phyloP scores from a whole-genome alignment of 1,284 basidiomycete species.

The Rhizoctonia solani region DNA sequence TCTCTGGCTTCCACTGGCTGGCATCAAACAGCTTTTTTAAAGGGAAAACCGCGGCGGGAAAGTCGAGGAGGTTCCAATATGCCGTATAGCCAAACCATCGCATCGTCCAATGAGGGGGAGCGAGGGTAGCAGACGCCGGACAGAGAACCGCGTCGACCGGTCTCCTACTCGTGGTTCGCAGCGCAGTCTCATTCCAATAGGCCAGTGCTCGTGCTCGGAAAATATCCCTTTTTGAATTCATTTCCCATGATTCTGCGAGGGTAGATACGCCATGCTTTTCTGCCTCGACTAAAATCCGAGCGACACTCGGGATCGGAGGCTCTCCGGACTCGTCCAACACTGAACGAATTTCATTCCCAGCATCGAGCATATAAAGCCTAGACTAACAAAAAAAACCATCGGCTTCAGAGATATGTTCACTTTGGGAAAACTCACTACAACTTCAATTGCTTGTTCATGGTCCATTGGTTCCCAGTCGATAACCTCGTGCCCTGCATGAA shows the following conservation, averaged over 20 bases:
- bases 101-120: conserved; percentile 56
- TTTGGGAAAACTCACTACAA: conserved; percentile 50
- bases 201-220: conserved; percentile 52
- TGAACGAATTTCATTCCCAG: conserved; percentile 53
- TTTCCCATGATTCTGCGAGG: conserved; percentile 50
- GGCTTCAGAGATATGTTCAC: conserved; percentile 22
- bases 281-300: conserved; percentile 55
- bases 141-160: conserved; percentile 60
- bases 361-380: conserved; percentile 57
- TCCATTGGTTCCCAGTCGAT: conserved; percentile 54
- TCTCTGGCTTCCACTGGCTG: too few species aligned
- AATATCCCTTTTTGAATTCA: conserved; percentile 53
- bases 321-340: conserved; percentile 49
- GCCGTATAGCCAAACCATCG: conserved; percentile 59
- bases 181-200: conserved; percentile 57
- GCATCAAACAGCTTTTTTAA: conserved; percentile 43
- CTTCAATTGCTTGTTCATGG: conserved; percentile 55
- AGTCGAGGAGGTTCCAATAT: conserved; percentile 63
- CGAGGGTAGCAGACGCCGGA: conserved; percentile 57
- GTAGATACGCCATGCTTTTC: conserved; percentile 48
- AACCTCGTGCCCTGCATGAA: conserved; percentile 59
- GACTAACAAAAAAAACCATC: conserved; percentile 43
- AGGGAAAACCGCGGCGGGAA: conserved; percentile 60
- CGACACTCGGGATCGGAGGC: conserved; percentile 50
- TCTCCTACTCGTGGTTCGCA: conserved; percentile 53